Evolutionary conservation across 169 alveolate genomes (phyloP).

Genomic region (Theileria equi): DNA sequence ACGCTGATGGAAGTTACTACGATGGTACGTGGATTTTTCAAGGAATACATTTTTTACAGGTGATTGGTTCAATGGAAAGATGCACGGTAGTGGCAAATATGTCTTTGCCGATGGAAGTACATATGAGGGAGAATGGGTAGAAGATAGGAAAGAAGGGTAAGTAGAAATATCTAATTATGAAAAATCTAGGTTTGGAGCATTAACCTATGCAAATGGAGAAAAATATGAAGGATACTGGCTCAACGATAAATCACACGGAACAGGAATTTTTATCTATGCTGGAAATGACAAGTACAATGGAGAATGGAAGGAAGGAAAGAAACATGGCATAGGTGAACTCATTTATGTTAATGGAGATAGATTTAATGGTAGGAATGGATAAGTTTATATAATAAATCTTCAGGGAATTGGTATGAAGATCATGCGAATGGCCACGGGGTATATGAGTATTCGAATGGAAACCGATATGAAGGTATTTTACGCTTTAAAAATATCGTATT

Average conservation of each 20-base stretch:
- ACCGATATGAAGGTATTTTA: constrained; percentile 76
- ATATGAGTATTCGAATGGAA: constrained; percentile 89
- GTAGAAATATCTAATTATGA: constrained; percentile 50
- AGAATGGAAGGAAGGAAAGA: constrained; percentile 90
- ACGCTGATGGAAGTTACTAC: constrained; percentile 91
- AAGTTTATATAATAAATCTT: not conserved
- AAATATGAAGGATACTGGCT: constrained; percentile 92
- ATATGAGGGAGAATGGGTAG: constrained; percentile 94
- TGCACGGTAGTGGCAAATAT: constrained; percentile 91
- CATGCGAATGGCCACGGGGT: constrained; percentile 93
- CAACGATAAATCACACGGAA: constrained; percentile 89
- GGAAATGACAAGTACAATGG: constrained; percentile 91
- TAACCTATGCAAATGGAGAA: constrained; percentile 87
- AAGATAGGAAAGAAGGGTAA: constrained; percentile 90
- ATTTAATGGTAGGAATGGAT: constrained; percentile 65
- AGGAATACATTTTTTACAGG: constrained; percentile 47
- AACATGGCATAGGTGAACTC: constrained; percentile 92
- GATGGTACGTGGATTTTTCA: constrained; percentile 71
- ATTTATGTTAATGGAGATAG: constrained; percentile 89
- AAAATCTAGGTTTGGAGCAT: constrained; percentile 71
- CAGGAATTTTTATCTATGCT: constrained; percentile 86
- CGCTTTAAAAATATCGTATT: not conserved
- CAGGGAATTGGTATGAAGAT: constrained; percentile 92
- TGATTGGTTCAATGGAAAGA: constrained; percentile 92
- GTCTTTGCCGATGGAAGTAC: constrained; percentile 87